Evolutionary conservation across 2,329 filamentous ascomycete species (phyloP), one percentile per base, ranked within the genome.

Genomic region (Pezicula carpinea): DNA sequence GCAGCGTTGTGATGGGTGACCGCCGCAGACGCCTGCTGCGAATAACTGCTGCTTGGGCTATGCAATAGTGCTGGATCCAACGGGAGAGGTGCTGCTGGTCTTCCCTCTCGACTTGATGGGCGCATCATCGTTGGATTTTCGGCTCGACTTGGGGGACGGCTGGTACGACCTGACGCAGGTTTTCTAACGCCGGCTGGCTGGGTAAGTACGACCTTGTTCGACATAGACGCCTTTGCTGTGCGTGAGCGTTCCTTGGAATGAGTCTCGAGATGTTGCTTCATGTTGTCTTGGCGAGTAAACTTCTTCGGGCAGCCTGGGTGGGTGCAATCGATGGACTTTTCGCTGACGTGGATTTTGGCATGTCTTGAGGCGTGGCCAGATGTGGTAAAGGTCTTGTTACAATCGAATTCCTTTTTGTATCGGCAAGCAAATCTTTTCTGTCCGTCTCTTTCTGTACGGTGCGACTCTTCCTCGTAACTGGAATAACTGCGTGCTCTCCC

Each of bases 341-440:
- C 86, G 41, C 85, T 85, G 1, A 85, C 89, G 70, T 92, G 87
- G 60, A 89, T 90, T 66, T 90, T 90, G 50, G 86, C 87, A 64
- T 92, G 87, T 34, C 87, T 82, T 36, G 87, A 89, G n/a, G 88
- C 86, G 59, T 92, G 87, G 36, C 87, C 87, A 0, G 87, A 91
- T 3, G 87, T 92, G 49, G 87, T 91, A 64, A 92, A 92, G 10
- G 82, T 88, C 70, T 89, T 88, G 59, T 79, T 79, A 69, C 87
- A 92, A 34, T 80, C 78, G 57, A 82, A 84, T 43, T 76, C 77
- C 53, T 89, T 84, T 29, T 82, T 79, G 61, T 84, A 85, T 19
- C 85, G 83, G 64, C 86, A 90, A 2, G 85, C 84, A 58, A 87
- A 89, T 48, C 83, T 77, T 79, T 83, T 89, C 5, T n/a, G n/a